Evolutionary conservation across 2,329 filamentous ascomycete genomes (phyloP), one percentile per base, ranked within the genome.

Genomic region (Elsinoe arachidis): DNA sequence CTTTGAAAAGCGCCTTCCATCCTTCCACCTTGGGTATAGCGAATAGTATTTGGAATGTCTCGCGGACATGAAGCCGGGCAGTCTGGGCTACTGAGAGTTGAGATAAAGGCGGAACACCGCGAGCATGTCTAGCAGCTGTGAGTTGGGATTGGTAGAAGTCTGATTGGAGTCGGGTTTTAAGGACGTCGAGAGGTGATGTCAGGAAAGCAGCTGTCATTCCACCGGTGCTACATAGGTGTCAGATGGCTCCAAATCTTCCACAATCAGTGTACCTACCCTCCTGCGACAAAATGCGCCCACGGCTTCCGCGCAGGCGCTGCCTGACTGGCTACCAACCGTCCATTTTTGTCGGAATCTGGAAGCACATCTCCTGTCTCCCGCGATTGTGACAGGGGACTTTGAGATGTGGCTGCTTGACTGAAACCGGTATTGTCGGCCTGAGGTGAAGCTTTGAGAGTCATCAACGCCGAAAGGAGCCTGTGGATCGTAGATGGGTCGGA

Each of bases 121-220:
- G 76, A 39, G 83, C 80, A n/a, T 81, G 75, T 52, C 87, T 82
- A 7, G 82, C 80, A 14, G 85, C 82, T 30, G 80, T 80, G 46
- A 96, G 80, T 72, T 96, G 88, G 7, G 84, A 79, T 70, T 96
- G 89, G 78, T 96, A 96, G 70, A 95, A 95, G 68, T 95, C 91
- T 66, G 90, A 95, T 71, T 97, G 92, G 2, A 97, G 78, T 35
- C 92, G 84, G 10, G 92, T 97, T 72, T 95, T 95, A 53, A 97
- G 80, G 33, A 96, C 91, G 68, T 96, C 92, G 59, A 97, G 86
- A 19, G 92, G 92, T 7, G 90, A 90, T 1, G 92, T 96, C n/a
- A 96, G 74, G n/a, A 88, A 85, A 21, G 92, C 88, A 10, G 92
- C 86, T 15, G 89, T 90, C 85, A 96, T 95, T 64, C 91, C 91